A percentile compares a stretch with the other conserved stretches of the same genome.
These are phyloP conservation scores for Capronia americana DNA, from an alignment of 2,329 filamentous ascomycete species.

Conservation along the genomic window DNA sequence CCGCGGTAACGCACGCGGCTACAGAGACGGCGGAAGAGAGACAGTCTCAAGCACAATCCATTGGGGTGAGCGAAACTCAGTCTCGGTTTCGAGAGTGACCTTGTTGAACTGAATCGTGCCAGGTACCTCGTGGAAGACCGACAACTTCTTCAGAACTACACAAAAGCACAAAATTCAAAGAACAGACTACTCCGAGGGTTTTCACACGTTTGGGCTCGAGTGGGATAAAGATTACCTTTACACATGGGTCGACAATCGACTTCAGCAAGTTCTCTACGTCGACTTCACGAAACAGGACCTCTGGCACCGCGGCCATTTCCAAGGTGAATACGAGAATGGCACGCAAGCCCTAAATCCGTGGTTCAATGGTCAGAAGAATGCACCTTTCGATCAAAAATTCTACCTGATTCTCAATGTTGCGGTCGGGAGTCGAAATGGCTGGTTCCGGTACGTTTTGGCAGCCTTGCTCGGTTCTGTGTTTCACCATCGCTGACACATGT, in stretches of 20 bases:
- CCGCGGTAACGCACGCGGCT: conserved; percentile 54
- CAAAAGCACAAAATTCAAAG: conserved; percentile 41
- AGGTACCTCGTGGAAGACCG: conserved; percentile 26
- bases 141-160: conserved; percentile 44
- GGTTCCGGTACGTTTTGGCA: conserved; percentile 45
- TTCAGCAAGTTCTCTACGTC: conserved; percentile 37
- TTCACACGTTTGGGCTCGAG: conserved; percentile 61
- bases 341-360: conserved; percentile 55
- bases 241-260: conserved; percentile 56
- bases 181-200: conserved; percentile 44
- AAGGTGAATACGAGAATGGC: conserved; percentile 49
- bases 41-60: conserved; percentile 54
- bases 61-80: conserved; percentile 49
- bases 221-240: conserved; percentile 62
- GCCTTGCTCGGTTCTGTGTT: conserved; percentile 14
- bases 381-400: conserved; percentile 61
- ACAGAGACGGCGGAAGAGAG: conserved; percentile 52
- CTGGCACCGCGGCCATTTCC: conserved; percentile 52
- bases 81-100: conserved; percentile 31
- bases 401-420: conserved; percentile 61
- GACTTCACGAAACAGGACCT: conserved; percentile 40
- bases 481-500: conserved; percentile 15
- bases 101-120: conserved; percentile 15
- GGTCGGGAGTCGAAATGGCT: conserved; percentile 58
- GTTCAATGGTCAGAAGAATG: conserved; percentile 51